Conservation (phyloP, 352 stramenopile genomes). For the Phytophthora uliginosa region DNA sequence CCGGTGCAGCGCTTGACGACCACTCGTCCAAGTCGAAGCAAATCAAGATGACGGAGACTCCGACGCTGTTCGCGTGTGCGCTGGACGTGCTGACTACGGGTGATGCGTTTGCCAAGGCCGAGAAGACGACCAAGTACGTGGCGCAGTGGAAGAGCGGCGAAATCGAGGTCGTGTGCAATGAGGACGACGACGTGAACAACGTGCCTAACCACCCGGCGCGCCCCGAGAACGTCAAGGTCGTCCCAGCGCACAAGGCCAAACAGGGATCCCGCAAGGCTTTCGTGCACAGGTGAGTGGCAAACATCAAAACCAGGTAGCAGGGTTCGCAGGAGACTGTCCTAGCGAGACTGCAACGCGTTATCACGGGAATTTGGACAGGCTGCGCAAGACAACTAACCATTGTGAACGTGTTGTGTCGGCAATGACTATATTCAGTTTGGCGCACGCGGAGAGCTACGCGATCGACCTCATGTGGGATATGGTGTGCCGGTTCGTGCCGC, state of each 20-base stretch:
- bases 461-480: conserved; percentile 82
- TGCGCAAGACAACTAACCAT: too few species aligned
- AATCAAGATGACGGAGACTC: conserved; percentile 13
- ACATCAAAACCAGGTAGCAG: neutral
- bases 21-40: conserved; percentile 17
- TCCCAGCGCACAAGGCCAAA: conserved; percentile 54
- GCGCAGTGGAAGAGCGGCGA: conserved; percentile 43
- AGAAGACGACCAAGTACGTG: conserved; percentile 51
- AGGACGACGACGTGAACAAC: conserved; percentile 46
- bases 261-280: conserved; percentile 62
- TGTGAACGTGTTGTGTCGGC: too few species aligned
- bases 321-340: too few species aligned
- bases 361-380: too few species aligned
- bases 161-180: conserved; percentile 34
- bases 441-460: conserved; percentile 67
- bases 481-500: conserved; percentile 57
- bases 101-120: conserved; percentile 46
- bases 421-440: conserved; percentile 29
- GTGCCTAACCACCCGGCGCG: conserved; percentile 57
- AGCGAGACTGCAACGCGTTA: too few species aligned
- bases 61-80: conserved; percentile 54
- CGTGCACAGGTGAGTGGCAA: conserved; percentile 43
- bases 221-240: conserved; percentile 55
- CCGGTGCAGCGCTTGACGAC: neutral
- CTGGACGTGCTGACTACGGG: conserved; percentile 53